phyloP scores from a whole-genome alignment of 2,329 filamentous ascomycete species.

The Fonsecaea multimorphosa region DNA sequence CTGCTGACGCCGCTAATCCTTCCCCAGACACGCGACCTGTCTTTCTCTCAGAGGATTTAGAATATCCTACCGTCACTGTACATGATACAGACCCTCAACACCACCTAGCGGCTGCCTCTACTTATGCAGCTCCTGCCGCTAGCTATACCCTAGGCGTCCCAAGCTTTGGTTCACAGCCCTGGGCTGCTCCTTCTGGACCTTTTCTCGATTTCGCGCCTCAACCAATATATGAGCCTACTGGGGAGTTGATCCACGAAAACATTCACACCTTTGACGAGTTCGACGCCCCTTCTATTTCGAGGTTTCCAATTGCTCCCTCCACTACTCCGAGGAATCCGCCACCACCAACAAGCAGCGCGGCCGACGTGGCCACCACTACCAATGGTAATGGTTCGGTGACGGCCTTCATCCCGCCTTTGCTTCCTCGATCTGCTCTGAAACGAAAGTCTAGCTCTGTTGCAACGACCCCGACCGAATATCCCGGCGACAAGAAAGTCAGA shows the following conservation, averaged over 20 bases:
- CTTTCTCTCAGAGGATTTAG: conserved; percentile 24
- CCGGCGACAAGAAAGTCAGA: conserved; percentile 24
- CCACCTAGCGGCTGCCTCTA: conserved; percentile 29
- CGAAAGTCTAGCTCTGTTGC: conserved; percentile 32
- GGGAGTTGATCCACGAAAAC: conserved; percentile 32
- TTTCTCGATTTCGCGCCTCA: conserved; percentile 34
- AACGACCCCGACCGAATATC: conserved; percentile 18
- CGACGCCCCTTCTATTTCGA: conserved; percentile 31
- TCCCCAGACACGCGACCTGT: conserved; percentile 35
- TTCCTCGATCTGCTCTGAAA: conserved; percentile 37
- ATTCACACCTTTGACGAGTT: conserved; percentile 33
- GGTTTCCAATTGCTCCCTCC: conserved; percentile 19
- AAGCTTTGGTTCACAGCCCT: conserved; percentile 35
- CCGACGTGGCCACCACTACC: conserved; percentile 23
- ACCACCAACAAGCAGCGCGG: conserved; percentile 7
- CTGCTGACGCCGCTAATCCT: conserved; percentile 38
- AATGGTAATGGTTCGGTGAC: conserved; percentile 31
- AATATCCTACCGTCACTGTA: conserved; percentile 28
- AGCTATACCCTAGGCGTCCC: conserved; percentile 33
- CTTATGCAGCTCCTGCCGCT: conserved; percentile 28
- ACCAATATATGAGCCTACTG: conserved; percentile 38
- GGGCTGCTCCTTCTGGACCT: conserved; percentile 29
- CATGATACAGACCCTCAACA: conserved; percentile 28
- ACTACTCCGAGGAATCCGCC: conserved; percentile 26
- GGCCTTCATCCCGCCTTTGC: conserved; percentile 30